A percentile compares a stretch with the other conserved stretches of the same genome.
phyloP scores from a whole-genome alignment of 2,329 filamentous ascomycete genomes.

The Botrytis sinoallii region DNA sequence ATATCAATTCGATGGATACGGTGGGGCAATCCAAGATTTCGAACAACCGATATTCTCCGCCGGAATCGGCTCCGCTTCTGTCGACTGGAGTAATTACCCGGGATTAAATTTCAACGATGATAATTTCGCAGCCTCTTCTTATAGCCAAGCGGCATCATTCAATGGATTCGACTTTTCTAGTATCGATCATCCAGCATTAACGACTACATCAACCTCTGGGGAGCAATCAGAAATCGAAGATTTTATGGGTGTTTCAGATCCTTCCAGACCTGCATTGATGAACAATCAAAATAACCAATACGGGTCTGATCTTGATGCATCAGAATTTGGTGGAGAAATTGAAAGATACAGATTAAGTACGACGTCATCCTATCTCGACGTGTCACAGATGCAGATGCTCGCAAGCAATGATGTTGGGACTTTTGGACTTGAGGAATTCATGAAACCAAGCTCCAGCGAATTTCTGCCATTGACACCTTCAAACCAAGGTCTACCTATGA shows the following conservation, averaged over 20 bases:
- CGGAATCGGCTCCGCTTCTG: slow-evolving; percentile 54
- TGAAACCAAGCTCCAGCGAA: slow-evolving; percentile 39
- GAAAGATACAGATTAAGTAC: slow-evolving; percentile 50
- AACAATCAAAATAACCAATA: slow-evolving; percentile 43
- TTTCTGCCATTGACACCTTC: slow-evolving; percentile 18
- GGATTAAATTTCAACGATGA: slow-evolving; percentile 50
- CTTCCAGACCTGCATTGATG: slow-evolving; percentile 39
- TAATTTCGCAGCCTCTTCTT: slow-evolving; percentile 52
- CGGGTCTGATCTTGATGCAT: slow-evolving; percentile 40
- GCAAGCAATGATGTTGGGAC: slow-evolving; percentile 47
- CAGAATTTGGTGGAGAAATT: slow-evolving; percentile 41
- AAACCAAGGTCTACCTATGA: slow-evolving; percentile 28
- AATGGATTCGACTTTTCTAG: slow-evolving; percentile 53
- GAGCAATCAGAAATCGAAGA: slow-evolving; percentile 67
- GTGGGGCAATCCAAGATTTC: slow-evolving; percentile 43
- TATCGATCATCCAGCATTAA: slow-evolving; percentile 54
- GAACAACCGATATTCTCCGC: slow-evolving; percentile 60
- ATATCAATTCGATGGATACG: slow-evolving; percentile 51
- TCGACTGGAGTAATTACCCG: slow-evolving; percentile 53
- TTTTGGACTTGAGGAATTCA: slow-evolving; percentile 56
- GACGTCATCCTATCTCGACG: slow-evolving; percentile 47
- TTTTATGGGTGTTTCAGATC: slow-evolving; percentile 44
- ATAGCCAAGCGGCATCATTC: slow-evolving; percentile 54
- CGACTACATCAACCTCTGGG: slow-evolving; percentile 60
- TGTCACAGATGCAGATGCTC: slow-evolving; percentile 47